A percentile compares a stretch with the other conserved stretches of the same genome.
Evolutionary conservation across 257 asterid genomes (phyloP).

Genomic region (Ocimum tenuiflorum): DNA sequence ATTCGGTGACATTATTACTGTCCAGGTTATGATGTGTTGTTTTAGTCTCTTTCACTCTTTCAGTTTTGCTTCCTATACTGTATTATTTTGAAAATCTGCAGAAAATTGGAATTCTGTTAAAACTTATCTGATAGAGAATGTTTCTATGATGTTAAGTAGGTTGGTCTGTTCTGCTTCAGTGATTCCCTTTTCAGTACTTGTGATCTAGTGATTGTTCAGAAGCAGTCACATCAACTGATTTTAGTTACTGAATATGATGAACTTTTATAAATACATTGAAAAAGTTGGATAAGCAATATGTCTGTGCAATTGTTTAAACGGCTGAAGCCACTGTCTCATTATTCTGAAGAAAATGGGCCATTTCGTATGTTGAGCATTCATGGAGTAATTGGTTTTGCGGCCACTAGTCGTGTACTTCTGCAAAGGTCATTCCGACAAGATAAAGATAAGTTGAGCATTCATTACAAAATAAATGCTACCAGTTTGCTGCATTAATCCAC

Average conservation of each 20-base stretch:
- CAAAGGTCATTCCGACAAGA: not conserved
- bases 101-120: not conserved
- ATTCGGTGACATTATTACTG: not conserved
- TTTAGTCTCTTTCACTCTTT: not conserved
- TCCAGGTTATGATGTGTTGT: not conserved
- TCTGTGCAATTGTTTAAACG: not conserved
- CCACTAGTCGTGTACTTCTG: not conserved
- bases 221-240: too few relatives aligned
- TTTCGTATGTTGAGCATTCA: not conserved
- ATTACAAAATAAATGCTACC: not conserved
- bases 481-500: not conserved
- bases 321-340: not conserved
- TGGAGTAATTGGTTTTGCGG: not conserved
- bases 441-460: not conserved
- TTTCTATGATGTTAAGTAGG: not conserved
- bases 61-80: not conserved
- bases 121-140: not conserved
- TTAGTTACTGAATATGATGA: too few relatives aligned
- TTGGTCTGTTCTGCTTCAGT: not conserved
- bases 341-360: not conserved
- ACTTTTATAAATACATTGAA: too few relatives aligned
- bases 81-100: not conserved
- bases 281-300: not conserved
- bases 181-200: too few relatives aligned
- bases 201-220: too few relatives aligned